These are phyloP conservation scores for Verticillium nonalfalfae DNA, from an alignment of 2,329 filamentous ascomycete species.

Conservation along the genomic window DNA sequence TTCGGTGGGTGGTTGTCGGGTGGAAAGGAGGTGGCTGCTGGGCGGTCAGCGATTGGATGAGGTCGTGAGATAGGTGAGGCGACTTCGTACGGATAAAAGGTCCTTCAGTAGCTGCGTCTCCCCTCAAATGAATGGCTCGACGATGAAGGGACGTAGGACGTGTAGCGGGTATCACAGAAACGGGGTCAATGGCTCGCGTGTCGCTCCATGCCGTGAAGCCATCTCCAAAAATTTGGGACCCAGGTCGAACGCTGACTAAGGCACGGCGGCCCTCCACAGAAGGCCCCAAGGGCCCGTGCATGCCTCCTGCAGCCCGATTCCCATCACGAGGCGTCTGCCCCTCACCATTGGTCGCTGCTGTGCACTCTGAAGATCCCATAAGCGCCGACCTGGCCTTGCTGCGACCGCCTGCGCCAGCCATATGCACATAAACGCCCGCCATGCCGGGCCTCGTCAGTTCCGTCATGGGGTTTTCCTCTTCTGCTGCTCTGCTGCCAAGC, in stretches of 20 bases:
- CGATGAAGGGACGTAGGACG: not conserved
- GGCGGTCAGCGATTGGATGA: not conserved
- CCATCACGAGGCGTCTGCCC: not conserved
- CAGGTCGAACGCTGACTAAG: not conserved
- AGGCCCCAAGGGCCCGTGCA: not conserved
- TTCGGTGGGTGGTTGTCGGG: not conserved
- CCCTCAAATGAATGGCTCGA: not conserved
- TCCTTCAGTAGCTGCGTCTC: not conserved
- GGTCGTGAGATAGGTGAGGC: not conserved
- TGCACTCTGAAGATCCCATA: constrained; percentile 7
- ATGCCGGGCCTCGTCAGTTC: not conserved
- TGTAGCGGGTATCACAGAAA: not conserved
- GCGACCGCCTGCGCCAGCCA: constrained; percentile 9
- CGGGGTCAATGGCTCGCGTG: not conserved
- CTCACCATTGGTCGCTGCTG: constrained; percentile 5
- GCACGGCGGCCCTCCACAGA: no score
- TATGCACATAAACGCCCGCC: constrained; percentile 9
- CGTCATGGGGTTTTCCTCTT: not conserved
- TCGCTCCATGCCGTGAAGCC: not conserved
- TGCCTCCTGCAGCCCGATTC: not conserved
- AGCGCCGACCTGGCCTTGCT: constrained; percentile 12
- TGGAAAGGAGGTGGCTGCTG: not conserved
- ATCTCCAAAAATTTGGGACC: not conserved
- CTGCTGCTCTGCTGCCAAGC: not conserved
- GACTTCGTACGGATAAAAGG: not conserved